These are phyloP conservation scores for Alternaria dauci DNA, from an alignment of 2,329 filamentous ascomycete species.

Conservation along the genomic window DNA sequence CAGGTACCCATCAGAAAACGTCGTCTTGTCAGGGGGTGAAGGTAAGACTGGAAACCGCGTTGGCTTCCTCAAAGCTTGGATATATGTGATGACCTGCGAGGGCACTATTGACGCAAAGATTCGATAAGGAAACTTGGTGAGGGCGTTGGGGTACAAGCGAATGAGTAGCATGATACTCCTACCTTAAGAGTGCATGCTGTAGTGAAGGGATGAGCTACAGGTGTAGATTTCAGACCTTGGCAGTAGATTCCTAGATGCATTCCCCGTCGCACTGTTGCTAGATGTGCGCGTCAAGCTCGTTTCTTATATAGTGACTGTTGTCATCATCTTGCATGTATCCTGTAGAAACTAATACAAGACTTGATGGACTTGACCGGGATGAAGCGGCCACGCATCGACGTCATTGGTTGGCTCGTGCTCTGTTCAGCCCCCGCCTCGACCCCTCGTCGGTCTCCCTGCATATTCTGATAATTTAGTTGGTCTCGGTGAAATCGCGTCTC, in stretches of 20 bases:
- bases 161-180: no score
- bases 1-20: not conserved
- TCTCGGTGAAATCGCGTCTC: slow-evolving; percentile 5
- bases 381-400: slow-evolving; percentile 3
- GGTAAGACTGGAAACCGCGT: not conserved
- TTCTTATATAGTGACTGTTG: not conserved
- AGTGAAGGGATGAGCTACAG: not conserved
- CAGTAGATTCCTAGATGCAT: not conserved
- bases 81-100: not conserved
- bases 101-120: not conserved
- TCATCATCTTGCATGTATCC: not conserved
- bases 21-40: not conserved
- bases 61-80: not conserved
- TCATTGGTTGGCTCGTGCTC: slow-evolving; percentile 12
- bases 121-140: not conserved
- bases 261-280: not conserved
- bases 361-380: not conserved
- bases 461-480: slow-evolving; percentile 9
- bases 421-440: slow-evolving; percentile 3
- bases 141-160: not conserved
- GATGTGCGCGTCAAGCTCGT: not conserved
- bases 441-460: slow-evolving; percentile 10
- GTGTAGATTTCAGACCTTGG: not conserved
- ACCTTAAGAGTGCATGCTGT: no score
- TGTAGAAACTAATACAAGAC: not conserved